Base-by-base conservation (phyloP, 1,284 basidiomycete genomes). In the Cryptococcus jaspeensis region DNA sequence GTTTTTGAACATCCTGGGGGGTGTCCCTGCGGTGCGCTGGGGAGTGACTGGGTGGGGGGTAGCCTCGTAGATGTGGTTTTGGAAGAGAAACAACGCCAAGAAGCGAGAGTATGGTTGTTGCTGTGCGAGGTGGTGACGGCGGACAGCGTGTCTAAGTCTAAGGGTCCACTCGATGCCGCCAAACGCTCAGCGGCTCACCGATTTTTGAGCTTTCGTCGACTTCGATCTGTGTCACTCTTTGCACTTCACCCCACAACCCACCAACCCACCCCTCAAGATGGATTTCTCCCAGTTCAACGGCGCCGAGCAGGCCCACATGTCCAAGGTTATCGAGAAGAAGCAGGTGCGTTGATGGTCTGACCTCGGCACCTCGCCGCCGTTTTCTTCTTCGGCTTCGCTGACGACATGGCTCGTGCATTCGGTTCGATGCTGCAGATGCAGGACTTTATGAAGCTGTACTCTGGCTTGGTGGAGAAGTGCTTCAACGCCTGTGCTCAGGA, bases 401-500 rank as follows among this genome's bases (percentile, higher is more conserved):
- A 41, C 51, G n/a, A 37, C 25, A n/a, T 5, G n/a, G 18, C 9
- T 39, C n/a, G 12, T 18, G 18, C 15, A 4, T 15, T 48, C 25
- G 23, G 28, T 20, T 48, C 13, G 6, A 28, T 48, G 4, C 22
- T 9, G 13, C 18, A 98, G 91, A 96, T 98, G 93, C 90, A 95
- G 83, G 95, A 98, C 81, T 98, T 99, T 71, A 83, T 98, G 83
- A 84, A 84, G 71, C 88, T 98, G 77, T 98, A 98, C 81, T 91
- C 92, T n/a, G 89, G 87, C 69, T 84, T 99, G 54, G 93, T 96
- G 42, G 94, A 98, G 76, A 85, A 90, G 65, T 99, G 95, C 79
- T 99, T 99, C 83, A 92, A 83, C 64, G 83, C 89, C 32, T 99
- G 95, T 79, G 89, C 89, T 71, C 92, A 96, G 75, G 95, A 99